Conservation (phyloP, 1,284 basidiomycete species). For the Ceratobasidium sp. region DNA sequence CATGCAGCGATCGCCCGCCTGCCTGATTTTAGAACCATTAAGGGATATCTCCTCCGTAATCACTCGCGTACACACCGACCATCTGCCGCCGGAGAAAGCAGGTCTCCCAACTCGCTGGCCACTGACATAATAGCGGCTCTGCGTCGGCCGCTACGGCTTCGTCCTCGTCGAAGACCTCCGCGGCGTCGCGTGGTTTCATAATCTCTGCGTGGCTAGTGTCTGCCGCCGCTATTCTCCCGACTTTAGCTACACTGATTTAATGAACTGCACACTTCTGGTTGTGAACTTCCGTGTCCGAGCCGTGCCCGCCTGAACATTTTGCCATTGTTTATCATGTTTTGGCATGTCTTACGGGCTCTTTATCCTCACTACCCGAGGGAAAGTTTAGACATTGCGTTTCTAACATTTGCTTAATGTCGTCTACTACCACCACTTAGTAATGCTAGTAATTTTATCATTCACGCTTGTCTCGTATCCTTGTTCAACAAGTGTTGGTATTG, state of each 20-base stretch:
- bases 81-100: not conserved
- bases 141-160: not conserved
- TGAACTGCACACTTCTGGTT: not conserved
- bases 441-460: not conserved
- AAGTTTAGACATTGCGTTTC: conserved; percentile 30
- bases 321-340: conserved; percentile 23
- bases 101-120: not conserved
- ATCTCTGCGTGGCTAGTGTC: conserved; percentile 15
- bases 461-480: no score
- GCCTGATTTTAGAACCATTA: no score
- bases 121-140: not conserved
- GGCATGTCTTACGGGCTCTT: conserved; percentile 6
- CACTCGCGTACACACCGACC: no score
- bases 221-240: not conserved
- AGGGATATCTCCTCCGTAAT: no score
- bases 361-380: conserved; percentile 1
- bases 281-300: conserved; percentile 2
- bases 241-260: conserved; percentile 16
- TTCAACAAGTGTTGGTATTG: no score
- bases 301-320: conserved; percentile 21
- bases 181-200: not conserved
- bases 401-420: conserved; percentile 29
- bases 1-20: no score
- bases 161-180: not conserved
- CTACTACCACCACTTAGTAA: not conserved